Evolutionary conservation across 2,329 filamentous ascomycete genomes (phyloP).

Genomic region (Aspergillus fischeri): DNA sequence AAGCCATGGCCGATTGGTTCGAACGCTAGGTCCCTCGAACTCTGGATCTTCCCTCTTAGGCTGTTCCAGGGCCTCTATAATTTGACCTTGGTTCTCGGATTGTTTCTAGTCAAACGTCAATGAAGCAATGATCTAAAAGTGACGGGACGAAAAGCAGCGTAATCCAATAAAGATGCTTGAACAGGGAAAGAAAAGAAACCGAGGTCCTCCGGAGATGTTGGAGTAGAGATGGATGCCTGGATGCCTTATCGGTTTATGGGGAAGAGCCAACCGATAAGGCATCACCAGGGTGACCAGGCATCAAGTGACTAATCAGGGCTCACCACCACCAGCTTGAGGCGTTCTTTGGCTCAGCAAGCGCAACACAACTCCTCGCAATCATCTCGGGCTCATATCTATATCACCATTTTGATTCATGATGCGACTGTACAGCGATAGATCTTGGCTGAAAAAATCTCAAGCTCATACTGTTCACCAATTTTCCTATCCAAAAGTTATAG

Average conservation of each 20-base stretch:
- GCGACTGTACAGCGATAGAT: not conserved
- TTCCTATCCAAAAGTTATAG: not conserved
- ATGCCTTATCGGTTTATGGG: not conserved
- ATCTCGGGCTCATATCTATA: not conserved
- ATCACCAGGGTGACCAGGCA: not conserved
- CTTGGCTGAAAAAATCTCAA: not conserved
- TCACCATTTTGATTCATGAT: not conserved
- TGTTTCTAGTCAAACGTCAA: not conserved
- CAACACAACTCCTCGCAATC: not conserved
- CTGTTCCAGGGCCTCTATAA: not conserved
- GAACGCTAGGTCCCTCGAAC: not conserved
- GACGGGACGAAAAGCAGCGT: not conserved
- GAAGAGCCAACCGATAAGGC: not conserved
- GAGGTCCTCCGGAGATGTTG: not conserved
- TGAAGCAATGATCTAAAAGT: not conserved
- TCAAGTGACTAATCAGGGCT: not conserved
- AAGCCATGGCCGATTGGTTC: constrained; percentile 23
- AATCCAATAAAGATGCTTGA: not conserved
- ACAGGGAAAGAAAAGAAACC: not conserved
- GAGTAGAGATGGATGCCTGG: not conserved
- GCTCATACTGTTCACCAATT: not conserved
- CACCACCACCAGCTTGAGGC: not conserved
- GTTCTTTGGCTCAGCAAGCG: not conserved
- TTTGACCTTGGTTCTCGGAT: not conserved
- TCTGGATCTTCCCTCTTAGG: not conserved